Base-by-base conservation (phyloP, 805 yeast species). In the Pichia exigua region DNA sequence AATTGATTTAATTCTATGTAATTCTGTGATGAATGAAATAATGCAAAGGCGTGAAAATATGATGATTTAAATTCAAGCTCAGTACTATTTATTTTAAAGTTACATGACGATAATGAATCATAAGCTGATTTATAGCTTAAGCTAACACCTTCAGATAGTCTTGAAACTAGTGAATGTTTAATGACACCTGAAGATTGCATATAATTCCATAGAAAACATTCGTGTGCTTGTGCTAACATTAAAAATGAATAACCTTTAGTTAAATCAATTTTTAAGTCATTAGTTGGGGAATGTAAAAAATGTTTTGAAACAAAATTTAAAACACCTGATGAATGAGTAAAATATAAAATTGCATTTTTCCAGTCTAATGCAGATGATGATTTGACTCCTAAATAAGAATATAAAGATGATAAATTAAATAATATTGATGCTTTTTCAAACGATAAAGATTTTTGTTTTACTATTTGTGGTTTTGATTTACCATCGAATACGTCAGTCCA, bases 171-270 rank as follows among this genome's bases (percentile, higher is more conserved):
- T 0, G 92, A 78, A 42, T 83, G 80, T 61, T 86, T 85, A 9
- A 77, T 64, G 4, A 66, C 59, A 21, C 63, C 64, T 4, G 69
- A 63, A 5, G 56, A 47, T 50, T 75, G 79, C 39, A 88, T 63
- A 10, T 81, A 78, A 57, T 81, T 84, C 60, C 83, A 64, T 3
- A 85, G 68, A 64, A 92, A 91, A 8, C 85, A 76, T 58, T 94
- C 97, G 63, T 91, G 97, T 3, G 94, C 88, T 65, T 92, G 96
- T 0, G 95, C 94, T 50, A 89, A 71, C 79, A 85, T 81, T 50
- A 91, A 65, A 56, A 76, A 76, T 17, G 75, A 65, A 47, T 92
- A 73, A 38, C 87, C 83, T 42, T 75, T 74, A 11, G 87, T 79
- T 0, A 88, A 81, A 22, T 83, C 79, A 35, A 85, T 85, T 54